These are phyloP conservation scores for Globisporangium nodosum DNA, from an alignment of 352 stramenopile genomes.

Conservation along the genomic window DNA sequence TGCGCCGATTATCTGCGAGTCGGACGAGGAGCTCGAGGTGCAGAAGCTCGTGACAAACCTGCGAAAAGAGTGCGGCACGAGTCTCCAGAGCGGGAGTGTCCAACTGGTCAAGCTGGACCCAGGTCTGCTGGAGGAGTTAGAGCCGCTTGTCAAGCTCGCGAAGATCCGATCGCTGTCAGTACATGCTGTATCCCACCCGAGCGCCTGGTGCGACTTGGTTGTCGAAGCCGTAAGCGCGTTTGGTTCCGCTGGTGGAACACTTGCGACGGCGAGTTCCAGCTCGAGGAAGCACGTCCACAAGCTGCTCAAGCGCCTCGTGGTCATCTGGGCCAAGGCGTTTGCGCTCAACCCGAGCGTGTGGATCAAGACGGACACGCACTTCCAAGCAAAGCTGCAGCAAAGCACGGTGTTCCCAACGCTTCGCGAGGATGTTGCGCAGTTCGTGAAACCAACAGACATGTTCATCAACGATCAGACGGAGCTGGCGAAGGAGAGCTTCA, in stretches of 20 bases:
- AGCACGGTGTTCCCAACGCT: constrained; percentile 27
- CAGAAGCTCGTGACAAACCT: constrained; percentile 32
- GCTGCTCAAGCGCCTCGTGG: constrained; percentile 11
- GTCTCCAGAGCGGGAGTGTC: constrained; percentile 9
- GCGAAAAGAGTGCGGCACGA: constrained; percentile 12
- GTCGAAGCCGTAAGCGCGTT: not conserved
- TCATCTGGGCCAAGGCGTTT: constrained; percentile 13
- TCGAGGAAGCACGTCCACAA: constrained; percentile 15
- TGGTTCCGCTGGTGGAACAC: not conserved
- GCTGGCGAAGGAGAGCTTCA: constrained; percentile 26
- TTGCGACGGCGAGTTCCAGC: not conserved
- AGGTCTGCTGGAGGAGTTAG: constrained; percentile 15
- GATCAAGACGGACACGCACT: constrained; percentile 11
- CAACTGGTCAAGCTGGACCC: constrained; percentile 26
- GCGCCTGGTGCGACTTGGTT: constrained; percentile 28
- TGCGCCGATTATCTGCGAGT: constrained; percentile 19
- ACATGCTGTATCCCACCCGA: constrained; percentile 22
- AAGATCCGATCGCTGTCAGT: constrained; percentile 24
- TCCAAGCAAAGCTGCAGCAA: constrained; percentile 24
- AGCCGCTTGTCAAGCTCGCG: constrained; percentile 26
- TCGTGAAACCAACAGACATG: constrained; percentile 24
- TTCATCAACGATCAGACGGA: constrained; percentile 68
- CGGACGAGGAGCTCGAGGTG: constrained; percentile 30
- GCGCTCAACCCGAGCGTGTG: constrained; percentile 2
- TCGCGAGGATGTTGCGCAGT: constrained; percentile 3